Percentiles rank a stretch among this genome's conserved stretches.
Evolutionary conservation across 345 rosid genomes (phyloP).

Genomic region (Excoecaria cochinchinensis): DNA sequence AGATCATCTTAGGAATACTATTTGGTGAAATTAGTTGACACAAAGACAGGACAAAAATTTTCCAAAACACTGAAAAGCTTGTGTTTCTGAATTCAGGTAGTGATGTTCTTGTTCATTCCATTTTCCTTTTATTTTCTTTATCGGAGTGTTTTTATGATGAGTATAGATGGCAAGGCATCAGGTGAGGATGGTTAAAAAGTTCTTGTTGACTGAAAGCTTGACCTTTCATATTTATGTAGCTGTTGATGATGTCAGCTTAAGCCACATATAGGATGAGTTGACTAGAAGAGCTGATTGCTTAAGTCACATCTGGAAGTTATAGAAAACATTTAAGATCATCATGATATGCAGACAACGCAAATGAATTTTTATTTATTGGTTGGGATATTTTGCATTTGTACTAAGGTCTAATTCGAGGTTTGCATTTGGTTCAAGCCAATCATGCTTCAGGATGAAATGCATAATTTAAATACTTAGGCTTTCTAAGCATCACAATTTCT

Average conservation of each 20-base stretch:
- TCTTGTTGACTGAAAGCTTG: not conserved
- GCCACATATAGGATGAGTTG: not conserved
- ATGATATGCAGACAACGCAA: not conserved
- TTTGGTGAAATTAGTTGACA: not conserved
- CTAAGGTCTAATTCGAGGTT: not conserved
- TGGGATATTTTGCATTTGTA: not conserved
- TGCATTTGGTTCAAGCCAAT: slow-evolving; percentile 1
- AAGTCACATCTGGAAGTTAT: not conserved
- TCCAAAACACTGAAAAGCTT: too few relatives aligned
- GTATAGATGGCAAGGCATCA: not conserved
- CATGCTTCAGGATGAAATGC: slow-evolving; percentile 2
- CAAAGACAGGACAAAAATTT: too few relatives aligned
- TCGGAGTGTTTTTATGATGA: not conserved
- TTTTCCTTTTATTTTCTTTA: not conserved
- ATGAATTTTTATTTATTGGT: not conserved
- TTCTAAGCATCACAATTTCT: slow-evolving; percentile 2
- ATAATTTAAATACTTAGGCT: not conserved
- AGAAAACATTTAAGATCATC: not conserved
- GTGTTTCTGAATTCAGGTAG: too few relatives aligned
- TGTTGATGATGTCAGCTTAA: not conserved
- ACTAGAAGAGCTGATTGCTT: not conserved
- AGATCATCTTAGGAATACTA: not conserved
- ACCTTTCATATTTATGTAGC: not conserved
- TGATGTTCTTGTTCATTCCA: not conserved
- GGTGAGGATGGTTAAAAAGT: not conserved